phyloP scores from a whole-genome alignment of 2,329 filamentous ascomycete species.

The Cordyceps cicadae region DNA sequence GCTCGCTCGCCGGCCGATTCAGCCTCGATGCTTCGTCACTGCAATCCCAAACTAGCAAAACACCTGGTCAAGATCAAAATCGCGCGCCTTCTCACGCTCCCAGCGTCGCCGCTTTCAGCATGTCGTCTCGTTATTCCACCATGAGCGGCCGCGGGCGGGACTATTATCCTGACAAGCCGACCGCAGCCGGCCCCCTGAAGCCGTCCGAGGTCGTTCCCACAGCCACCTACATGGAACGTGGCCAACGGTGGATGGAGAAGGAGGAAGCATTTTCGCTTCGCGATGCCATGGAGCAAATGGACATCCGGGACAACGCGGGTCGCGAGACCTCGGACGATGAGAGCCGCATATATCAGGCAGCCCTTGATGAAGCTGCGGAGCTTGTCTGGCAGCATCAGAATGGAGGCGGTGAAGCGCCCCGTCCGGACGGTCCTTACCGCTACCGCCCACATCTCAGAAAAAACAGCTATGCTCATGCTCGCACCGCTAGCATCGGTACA shows the following conservation, averaged over 20 bases:
- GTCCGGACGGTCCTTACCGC: constrained; percentile 55
- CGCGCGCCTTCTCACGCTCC: constrained; percentile 25
- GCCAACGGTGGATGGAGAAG: constrained; percentile 71
- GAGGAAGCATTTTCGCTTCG: constrained; percentile 65
- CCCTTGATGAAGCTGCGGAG: constrained; percentile 69
- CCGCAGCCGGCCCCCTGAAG: constrained; percentile 36
- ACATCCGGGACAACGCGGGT: constrained; percentile 37
- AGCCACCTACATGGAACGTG: constrained; percentile 63
- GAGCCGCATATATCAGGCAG: constrained; percentile 59
- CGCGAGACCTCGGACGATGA: constrained; percentile 37
- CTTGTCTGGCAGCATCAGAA: constrained; percentile 71
- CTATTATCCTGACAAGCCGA: constrained; percentile 39
- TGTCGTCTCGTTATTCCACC: constrained; percentile 43
- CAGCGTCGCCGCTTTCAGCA: constrained; percentile 36
- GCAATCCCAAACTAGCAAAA: constrained; percentile 16
- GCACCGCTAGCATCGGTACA: constrained; percentile 49
- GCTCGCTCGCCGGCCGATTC: constrained; percentile 23
- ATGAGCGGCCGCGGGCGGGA: constrained; percentile 38
- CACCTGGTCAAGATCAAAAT: constrained; percentile 19
- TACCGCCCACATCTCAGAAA: constrained; percentile 63
- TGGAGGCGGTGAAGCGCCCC: constrained; percentile 38
- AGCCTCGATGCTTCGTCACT: constrained; percentile 25
- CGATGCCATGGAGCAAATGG: constrained; percentile 66
- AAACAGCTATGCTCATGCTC: constrained; percentile 62
- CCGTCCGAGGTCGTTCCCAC: constrained; percentile 56